Percentiles rank a stretch among this genome's conserved stretches.
Conservation (phyloP, 1,139 yeast genomes). For the Tardiomyces blankii region DNA sequence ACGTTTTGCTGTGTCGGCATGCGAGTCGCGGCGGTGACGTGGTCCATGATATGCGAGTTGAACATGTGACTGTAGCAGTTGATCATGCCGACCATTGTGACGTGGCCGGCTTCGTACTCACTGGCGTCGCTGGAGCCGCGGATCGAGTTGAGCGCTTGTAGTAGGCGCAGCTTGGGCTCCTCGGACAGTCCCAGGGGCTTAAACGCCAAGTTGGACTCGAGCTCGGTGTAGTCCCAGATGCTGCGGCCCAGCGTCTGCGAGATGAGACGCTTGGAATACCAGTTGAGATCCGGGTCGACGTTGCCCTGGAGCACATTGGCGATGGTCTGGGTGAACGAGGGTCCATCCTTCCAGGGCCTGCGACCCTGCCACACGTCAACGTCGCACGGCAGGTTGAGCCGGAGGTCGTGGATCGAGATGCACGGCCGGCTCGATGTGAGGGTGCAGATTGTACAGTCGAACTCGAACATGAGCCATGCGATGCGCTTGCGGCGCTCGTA, state of each 20-base stretch:
- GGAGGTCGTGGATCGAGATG: conserved; percentile 10
- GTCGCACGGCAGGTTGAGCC: conserved; percentile 11
- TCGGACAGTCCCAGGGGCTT: conserved; percentile 3
- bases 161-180: conserved; percentile 4
- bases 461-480: conserved; percentile 13
- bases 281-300: conserved; percentile 2
- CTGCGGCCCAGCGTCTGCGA: conserved; percentile 12
- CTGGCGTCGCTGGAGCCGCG: conserved; percentile 4
- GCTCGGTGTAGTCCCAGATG: conserved; percentile 11
- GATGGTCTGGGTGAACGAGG: conserved; percentile 3
- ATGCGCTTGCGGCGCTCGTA: conserved; percentile 8
- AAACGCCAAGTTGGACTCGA: conserved; percentile 8
- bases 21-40: conserved; percentile 8
- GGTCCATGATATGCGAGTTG: conserved; percentile 9
- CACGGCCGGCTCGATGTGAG: conserved; percentile 10
- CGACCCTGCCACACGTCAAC: conserved; percentile 11
- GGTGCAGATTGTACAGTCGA: conserved; percentile 11
- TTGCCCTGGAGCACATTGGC: conserved; percentile 4
- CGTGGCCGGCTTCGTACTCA: conserved; percentile 6
- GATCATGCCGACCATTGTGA: conserved; percentile 8
- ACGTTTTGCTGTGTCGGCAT: conserved; percentile 2
- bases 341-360: conserved; percentile 6
- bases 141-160: conserved; percentile 6
- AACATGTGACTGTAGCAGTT: conserved; percentile 9
- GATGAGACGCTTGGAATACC: conserved; percentile 7